Conservation (phyloP, 352 stramenopile species). For the Globisporangium spinosum region DNA sequence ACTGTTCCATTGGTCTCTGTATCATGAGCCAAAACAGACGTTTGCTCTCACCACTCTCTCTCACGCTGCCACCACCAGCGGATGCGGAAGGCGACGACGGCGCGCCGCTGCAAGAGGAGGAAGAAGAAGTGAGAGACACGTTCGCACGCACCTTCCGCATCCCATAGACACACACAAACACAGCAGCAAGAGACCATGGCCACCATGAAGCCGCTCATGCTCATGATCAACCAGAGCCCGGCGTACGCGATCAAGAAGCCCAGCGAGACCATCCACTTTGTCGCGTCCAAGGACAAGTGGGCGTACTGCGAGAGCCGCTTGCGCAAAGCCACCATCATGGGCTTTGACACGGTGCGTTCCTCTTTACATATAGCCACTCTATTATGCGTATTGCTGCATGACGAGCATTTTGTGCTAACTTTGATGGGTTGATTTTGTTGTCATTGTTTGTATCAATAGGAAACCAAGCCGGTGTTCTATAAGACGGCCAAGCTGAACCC, state of each 20-base stretch:
- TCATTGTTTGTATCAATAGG: slow-evolving; percentile 28
- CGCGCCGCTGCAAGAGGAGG: slow-evolving; percentile 7
- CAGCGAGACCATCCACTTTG: slow-evolving; percentile 42
- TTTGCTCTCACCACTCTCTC: background rate
- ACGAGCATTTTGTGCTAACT: background rate
- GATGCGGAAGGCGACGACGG: slow-evolving; percentile 12
- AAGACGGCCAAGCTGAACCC: slow-evolving; percentile 36
- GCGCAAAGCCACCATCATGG: slow-evolving; percentile 46
- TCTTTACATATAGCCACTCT: background rate
- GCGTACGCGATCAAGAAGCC: slow-evolving; percentile 46
- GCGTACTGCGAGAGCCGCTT: slow-evolving; percentile 44
- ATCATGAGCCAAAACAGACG: slow-evolving; percentile 1
- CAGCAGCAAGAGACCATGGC: background rate
- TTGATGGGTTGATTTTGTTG: slow-evolving; percentile 18
- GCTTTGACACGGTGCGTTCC: slow-evolving; percentile 62
- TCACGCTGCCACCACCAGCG: slow-evolving; percentile 6
- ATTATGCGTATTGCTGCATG: background rate
- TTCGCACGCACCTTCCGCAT: background rate
- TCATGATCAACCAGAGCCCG: slow-evolving; percentile 51
- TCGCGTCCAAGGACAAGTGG: slow-evolving; percentile 44
- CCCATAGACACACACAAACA: background rate
- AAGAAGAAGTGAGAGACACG: slow-evolving; percentile 12
- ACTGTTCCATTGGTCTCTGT: slow-evolving; percentile 5
- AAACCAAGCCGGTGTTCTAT: slow-evolving; percentile 58
- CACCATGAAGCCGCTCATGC: slow-evolving; percentile 28